Base-by-base conservation (phyloP, 225 moss, liverwort and hornwort species). In the Pleurozium schreberi region DNA sequence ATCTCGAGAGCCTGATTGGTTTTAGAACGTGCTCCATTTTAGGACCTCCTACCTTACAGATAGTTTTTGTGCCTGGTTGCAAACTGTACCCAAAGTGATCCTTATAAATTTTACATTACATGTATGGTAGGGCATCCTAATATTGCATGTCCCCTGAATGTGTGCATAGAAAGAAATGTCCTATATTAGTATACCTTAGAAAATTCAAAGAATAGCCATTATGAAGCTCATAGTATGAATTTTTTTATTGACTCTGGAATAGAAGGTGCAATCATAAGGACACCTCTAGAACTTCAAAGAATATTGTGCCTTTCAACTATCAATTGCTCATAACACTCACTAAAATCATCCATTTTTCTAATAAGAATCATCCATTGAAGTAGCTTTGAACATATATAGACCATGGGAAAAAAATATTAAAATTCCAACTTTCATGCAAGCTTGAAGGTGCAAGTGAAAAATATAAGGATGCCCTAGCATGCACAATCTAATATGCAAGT, bases 131-230 rank as follows among this genome's bases (percentile, higher is more conserved):
- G 8, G 31, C 5, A 2, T 36, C 34, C 22, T 52, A 22, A 52
- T 12, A 75, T 8, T 52, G 75, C 3, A 1, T 0, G 13, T 36
- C 8, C 0, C 2, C 52, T 75, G 8, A 19, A 20, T 33, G n/a
- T n/a, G n/a, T 34, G 75, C 22, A 36, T 25, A 38, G 77, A 38
- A 77, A 77, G 53, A 55, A 38, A 55, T 77, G 25, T 2, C 1
- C 34, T 36, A 5, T 76, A 76, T 14, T 52, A 52, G 22, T 14
- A 22, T 14, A 76, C 52, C 5, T 52, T 22, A 14, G 5, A 52
- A 50, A 52, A 13, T 52, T 34, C 34, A 21, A 75, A 13, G 33
- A 34, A 34, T 21, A 34, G 50, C 13, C 12, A 21, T 34, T 34
- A 21, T 21, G 22, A 76, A 52, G 76, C 14, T 22, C 9, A 36